Percentiles rank a stretch among this genome's conserved stretches.
Conservation (phyloP, 2,329 filamentous ascomycete genomes). For the Byssoonygena ceratinophila region DNA sequence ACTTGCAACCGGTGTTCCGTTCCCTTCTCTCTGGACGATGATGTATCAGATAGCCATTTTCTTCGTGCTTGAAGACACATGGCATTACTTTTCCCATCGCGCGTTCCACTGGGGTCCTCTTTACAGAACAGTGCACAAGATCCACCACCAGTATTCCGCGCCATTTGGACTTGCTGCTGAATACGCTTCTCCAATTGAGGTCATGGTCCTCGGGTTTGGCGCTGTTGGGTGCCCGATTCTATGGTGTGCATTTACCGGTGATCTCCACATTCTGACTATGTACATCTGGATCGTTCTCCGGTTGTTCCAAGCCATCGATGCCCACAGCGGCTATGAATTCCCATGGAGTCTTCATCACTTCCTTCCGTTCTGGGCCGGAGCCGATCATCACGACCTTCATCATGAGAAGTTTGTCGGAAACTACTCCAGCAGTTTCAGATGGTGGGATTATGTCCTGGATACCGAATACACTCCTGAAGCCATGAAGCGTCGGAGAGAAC, state of each 20-base stretch:
- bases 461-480: constrained; percentile 88
- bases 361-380: constrained; percentile 95
- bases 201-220: constrained; percentile 85
- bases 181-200: constrained; percentile 95
- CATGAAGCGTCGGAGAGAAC: constrained; percentile 67
- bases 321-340: constrained; percentile 96
- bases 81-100: constrained; percentile 97
- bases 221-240: constrained; percentile 72
- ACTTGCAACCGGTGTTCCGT: constrained; percentile 77
- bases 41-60: constrained; percentile 83
- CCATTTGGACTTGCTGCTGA: constrained; percentile 94
- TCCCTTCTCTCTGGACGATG: constrained; percentile 77
- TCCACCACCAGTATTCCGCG: constrained; percentile 97
- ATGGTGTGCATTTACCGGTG: constrained; percentile 69
- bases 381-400: constrained; percentile 91
- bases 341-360: constrained; percentile 94
- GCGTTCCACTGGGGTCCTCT: constrained; percentile 86
- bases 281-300: constrained; percentile 90
- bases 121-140: constrained; percentile 96
- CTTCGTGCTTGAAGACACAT: constrained; percentile 91
- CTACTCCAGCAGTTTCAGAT: constrained; percentile 94
- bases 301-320: constrained; percentile 94
- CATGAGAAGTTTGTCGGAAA: constrained; percentile 99
- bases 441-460: constrained; percentile 94
- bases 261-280: constrained; percentile 95